These are phyloP conservation scores for Populus hybrid DNA, from an alignment of 441 rosid species.

Conservation along the genomic window DNA sequence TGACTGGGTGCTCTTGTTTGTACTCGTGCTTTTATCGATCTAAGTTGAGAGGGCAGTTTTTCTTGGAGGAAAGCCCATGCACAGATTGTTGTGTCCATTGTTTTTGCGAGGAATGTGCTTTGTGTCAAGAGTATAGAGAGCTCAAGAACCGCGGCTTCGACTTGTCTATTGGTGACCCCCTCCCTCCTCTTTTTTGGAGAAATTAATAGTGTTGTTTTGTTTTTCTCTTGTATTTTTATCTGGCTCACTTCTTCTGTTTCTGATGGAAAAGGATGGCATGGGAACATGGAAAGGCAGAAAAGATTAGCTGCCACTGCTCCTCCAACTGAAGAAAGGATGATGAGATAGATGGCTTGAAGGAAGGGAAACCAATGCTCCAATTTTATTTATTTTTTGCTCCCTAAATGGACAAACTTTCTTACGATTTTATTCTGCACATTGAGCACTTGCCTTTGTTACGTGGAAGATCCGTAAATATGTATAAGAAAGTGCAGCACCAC, in stretches of 20 bases:
- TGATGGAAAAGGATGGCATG: constrained; percentile 30
- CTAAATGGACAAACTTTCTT: background rate
- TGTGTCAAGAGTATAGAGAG: constrained; percentile 43
- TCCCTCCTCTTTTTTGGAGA: too few species aligned
- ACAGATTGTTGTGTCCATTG: constrained; percentile 31
- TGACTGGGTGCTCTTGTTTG: constrained; percentile 32
- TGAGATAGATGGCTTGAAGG: background rate
- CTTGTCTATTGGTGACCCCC: constrained; percentile 29
- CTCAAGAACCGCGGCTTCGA: constrained; percentile 37
- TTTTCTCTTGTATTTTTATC: background rate
- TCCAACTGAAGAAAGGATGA: constrained; percentile 21
- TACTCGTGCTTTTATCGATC: constrained; percentile 37
- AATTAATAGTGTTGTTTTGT: background rate
- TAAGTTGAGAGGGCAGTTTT: constrained; percentile 35
- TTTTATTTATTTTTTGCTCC: background rate
- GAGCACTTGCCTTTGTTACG: background rate
- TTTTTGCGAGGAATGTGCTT: constrained; percentile 35
- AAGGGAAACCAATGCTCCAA: too few species aligned
- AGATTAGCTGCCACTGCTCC: constrained; percentile 24
- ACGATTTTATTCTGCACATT: background rate
- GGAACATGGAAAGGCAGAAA: constrained; percentile 28
- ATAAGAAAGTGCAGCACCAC: background rate
- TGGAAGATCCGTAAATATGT: too few species aligned
- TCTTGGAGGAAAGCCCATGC: constrained; percentile 32
- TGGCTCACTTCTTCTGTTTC: background rate